phyloP scores from a whole-genome alignment of 2,329 filamentous ascomycete species.

The Botrytis deweyae region DNA sequence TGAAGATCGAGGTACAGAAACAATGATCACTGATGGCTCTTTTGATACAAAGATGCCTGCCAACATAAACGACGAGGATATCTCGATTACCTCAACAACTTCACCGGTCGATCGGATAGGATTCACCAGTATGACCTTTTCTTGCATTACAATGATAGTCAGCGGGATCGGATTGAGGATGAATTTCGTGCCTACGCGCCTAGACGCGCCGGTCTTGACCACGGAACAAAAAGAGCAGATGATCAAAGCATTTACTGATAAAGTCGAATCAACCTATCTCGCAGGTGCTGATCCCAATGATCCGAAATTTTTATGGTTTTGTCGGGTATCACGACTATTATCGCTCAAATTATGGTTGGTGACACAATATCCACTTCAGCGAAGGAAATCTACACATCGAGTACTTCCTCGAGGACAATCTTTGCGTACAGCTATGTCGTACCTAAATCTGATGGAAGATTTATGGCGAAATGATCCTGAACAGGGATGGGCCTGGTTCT shows the following conservation, averaged over 20 bases:
- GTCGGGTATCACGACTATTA: conserved; percentile 16
- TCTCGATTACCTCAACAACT: conserved; percentile 33
- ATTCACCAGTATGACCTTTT: conserved; percentile 26
- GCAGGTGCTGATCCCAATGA: background rate
- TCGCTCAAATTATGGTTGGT: conserved; percentile 46
- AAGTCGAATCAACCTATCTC: conserved; percentile 17
- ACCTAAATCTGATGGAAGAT: conserved; percentile 27
- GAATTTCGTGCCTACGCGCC: conserved; percentile 19
- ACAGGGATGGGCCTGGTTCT: conserved; percentile 49
- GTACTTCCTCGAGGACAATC: conserved; percentile 17
- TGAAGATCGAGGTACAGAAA: conserved; percentile 51
- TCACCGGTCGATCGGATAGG: conserved; percentile 8
- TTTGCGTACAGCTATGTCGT: conserved; percentile 48
- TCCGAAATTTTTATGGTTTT: background rate
- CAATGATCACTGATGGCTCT: conserved; percentile 44
- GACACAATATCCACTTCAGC: conserved; percentile 44
- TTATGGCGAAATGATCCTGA: conserved; percentile 30
- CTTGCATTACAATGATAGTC: conserved; percentile 21
- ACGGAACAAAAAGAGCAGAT: conserved; percentile 20
- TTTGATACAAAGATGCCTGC: conserved; percentile 50
- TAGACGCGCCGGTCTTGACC: conserved; percentile 3
- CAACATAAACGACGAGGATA: conserved; percentile 53
- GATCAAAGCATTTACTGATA: conserved; percentile 15
- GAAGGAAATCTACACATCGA: background rate
- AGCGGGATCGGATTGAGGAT: conserved; percentile 15